These are phyloP conservation scores for Fusarium sp. DNA, from an alignment of 2,329 filamentous ascomycete species.

Conservation along the genomic window DNA sequence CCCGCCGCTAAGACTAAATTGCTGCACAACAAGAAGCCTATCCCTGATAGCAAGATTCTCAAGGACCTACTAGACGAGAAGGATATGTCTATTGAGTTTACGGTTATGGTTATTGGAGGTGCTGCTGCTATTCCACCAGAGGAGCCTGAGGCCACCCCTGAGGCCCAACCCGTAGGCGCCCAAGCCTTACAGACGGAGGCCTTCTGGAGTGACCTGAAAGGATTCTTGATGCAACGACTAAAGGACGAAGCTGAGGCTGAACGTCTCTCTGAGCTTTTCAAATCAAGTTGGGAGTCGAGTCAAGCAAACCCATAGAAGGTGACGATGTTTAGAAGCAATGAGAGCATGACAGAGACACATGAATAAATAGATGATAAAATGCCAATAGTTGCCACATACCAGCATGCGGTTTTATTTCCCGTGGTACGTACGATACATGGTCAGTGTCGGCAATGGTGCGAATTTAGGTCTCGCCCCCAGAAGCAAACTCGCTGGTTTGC, in stretches of 20 bases:
- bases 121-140: conserved; percentile 57
- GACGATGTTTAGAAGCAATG: background rate
- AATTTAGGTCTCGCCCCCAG: conserved; percentile 41
- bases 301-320: conserved; percentile 42
- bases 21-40: conserved; percentile 87
- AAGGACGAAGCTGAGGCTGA: conserved; percentile 74
- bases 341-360: conserved; percentile 22
- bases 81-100: conserved; percentile 72
- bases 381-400: conserved; percentile 43
- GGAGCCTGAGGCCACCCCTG: conserved; percentile 47
- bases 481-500: conserved; percentile 36
- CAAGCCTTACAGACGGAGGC: conserved; percentile 73
- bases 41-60: conserved; percentile 79
- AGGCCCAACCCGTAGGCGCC: conserved; percentile 55
- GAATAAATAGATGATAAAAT: conserved; percentile 27
- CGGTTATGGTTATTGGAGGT: conserved; percentile 88
- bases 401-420: conserved; percentile 44
- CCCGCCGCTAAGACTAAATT: conserved; percentile 85
- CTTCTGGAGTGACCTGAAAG: conserved; percentile 89
- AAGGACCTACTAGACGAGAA: conserved; percentile 72
- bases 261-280: conserved; percentile 74
- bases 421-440: conserved; percentile 46
- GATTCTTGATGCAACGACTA: conserved; percentile 81
- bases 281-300: conserved; percentile 71
- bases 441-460: conserved; percentile 43